A percentile compares a stretch with the other conserved stretches of the same genome.
These are phyloP conservation scores for Forsythia viridissima DNA, from an alignment of 257 asterid genomes.

Conservation along the genomic window DNA sequence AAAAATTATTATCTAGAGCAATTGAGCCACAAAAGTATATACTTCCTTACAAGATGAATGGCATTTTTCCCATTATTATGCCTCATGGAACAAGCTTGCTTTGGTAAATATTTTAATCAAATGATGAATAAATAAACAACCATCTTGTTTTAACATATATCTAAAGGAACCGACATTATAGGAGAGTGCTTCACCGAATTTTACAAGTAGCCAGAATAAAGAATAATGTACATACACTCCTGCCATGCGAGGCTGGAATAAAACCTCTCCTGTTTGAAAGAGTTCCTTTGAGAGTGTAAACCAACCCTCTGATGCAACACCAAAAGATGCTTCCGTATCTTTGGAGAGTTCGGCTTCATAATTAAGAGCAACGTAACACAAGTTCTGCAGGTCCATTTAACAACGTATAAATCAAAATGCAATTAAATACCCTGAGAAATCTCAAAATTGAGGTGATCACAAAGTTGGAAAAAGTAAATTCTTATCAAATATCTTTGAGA, in stretches of 20 bases:
- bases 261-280: constrained; percentile 90
- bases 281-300: constrained; percentile 88
- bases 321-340: constrained; percentile 68
- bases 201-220: constrained; percentile 25
- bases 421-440: constrained; percentile 18
- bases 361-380: constrained; percentile 89
- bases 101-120: neutral
- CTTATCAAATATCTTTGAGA: constrained; percentile 9
- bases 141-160: neutral
- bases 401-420: constrained; percentile 27
- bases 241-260: constrained; percentile 85
- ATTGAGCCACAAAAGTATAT: constrained; percentile 1
- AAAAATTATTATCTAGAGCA: neutral
- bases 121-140: neutral
- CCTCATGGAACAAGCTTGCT: neutral
- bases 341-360: constrained; percentile 85
- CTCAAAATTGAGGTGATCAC: constrained; percentile 14
- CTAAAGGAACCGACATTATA: neutral
- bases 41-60: constrained; percentile 10
- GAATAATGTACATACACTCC: constrained; percentile 69
- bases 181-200: constrained; percentile 13
- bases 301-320: constrained; percentile 57
- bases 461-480: constrained; percentile 5
- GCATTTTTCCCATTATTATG: neutral
- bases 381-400: constrained; percentile 62